Evolutionary conservation across 768 basidiomycete genomes (phyloP), one percentile per base, ranked within the genome.

Genomic region (Mrakia hoshinonis): DNA sequence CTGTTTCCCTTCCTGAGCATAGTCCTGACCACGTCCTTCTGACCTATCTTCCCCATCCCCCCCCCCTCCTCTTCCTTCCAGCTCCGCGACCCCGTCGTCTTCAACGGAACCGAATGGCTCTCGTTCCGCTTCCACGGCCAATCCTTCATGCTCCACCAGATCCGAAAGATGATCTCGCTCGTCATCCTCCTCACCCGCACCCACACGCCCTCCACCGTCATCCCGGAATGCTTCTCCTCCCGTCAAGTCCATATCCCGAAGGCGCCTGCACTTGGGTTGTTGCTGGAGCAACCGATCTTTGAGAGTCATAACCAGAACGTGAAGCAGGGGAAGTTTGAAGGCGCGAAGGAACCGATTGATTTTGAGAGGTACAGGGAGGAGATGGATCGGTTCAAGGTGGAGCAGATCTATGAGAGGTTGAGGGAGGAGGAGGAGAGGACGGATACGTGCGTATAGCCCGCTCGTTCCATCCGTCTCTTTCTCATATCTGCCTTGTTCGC

Each of bases 121-220:
- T 89, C 89, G 55, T 87, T 98, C 24, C 82, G 89, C 72, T 89
- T 96, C 78, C 92, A 98, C 77, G 96, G 70, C 26, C 96, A 99
- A 79, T 93, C 91, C 76, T 99, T 99, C 79, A 98, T 99, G 96
- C 81, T 99, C 67, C 95, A 99, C 79, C 96, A 99, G 9, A 61
- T 48, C 67, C 89, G 96, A 72, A 99, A 99, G 81, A 99, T 99
- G 96, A 91, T 97, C 81, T 85, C 88, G 3, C 84, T 86, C 43
- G 83, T 93, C 22, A 86, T 97, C n/a, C 82, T 97, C 51, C 82
- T 86, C 22, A 86, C 85, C 76, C 84, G 95, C 70, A 90, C 91
- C 5, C 82, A 82, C 4, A 89, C 91, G 0, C 91, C 94, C 0
- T 79, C 86, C 18, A 81, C 85, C 4, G 79, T 97, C 58, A 86